These are phyloP conservation scores for Aspergillus arachidicola DNA, from an alignment of 2,329 filamentous ascomycete species.

Conservation along the genomic window DNA sequence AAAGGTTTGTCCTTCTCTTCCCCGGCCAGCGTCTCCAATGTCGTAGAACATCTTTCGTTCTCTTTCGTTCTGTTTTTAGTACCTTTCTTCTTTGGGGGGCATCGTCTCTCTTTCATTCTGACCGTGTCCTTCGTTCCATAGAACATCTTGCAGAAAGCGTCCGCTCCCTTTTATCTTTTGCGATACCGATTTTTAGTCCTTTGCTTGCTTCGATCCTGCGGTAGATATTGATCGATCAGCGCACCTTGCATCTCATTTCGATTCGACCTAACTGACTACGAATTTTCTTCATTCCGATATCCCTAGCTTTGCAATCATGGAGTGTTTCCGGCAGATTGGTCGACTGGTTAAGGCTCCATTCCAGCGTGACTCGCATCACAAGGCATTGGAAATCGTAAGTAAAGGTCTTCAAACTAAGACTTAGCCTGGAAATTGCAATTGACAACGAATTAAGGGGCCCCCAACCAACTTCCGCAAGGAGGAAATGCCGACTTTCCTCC, in stretches of 20 bases:
- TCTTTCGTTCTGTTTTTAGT: conserved; percentile 23
- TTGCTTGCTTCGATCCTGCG: conserved; percentile 14
- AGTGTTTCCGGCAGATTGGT: conserved; percentile 40
- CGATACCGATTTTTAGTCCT: not conserved
- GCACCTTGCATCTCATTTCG: conserved; percentile 1
- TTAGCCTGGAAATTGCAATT: not conserved
- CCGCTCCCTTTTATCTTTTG: conserved; percentile 8
- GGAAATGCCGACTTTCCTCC: conserved; percentile 42
- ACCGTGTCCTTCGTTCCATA: conserved; percentile 18
- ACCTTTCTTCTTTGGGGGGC: conserved; percentile 20
- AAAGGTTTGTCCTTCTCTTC: conserved; percentile 6
- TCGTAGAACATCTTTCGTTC: conserved; percentile 31
- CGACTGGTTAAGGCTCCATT: conserved; percentile 39
- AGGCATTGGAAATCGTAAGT: conserved; percentile 41
- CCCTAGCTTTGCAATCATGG: conserved; percentile 25
- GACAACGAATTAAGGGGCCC: conserved; percentile 34
- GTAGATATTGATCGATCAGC: conserved; percentile 17
- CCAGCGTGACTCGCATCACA: conserved; percentile 27
- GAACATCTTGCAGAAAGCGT: conserved; percentile 10
- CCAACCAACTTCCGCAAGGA: conserved; percentile 49
- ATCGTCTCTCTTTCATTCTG: conserved; percentile 21
- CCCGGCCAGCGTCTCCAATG: conserved; percentile 27
- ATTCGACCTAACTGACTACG: conserved; percentile 3
- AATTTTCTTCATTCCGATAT: not conserved
- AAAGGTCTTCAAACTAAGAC: not conserved